Conservation (phyloP, 164 flowering plant genomes). For the Vitis riparia region DNA sequence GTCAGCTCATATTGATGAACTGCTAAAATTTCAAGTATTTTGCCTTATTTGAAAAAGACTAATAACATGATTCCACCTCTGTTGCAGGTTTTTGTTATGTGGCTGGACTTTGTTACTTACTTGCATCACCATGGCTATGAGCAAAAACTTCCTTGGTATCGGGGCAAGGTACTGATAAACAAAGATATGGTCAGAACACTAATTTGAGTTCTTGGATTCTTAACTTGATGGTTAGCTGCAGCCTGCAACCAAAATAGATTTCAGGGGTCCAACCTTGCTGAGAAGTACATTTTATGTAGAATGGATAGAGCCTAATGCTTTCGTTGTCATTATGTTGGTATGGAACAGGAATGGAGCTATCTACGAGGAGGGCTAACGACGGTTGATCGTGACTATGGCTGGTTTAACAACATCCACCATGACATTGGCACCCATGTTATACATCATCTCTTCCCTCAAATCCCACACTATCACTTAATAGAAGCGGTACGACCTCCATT, state of each 20-base stretch:
- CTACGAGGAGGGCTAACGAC: conserved; percentile 91
- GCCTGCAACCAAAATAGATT: too few species aligned
- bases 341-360: conserved; percentile 84
- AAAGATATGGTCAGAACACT: too few species aligned
- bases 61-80: not conserved
- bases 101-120: conserved; percentile 75
- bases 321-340: not conserved
- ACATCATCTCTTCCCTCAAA: conserved; percentile 73
- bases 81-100: conserved; percentile 54
- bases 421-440: conserved; percentile 44
- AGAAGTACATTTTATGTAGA: too few species aligned
- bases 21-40: not conserved
- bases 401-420: conserved; percentile 41
- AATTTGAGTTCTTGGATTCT: too few species aligned
- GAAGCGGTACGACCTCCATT: conserved; percentile 49
- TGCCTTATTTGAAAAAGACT: not conserved
- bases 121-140: conserved; percentile 80
- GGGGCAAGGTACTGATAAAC: conserved; percentile 53
- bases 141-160: conserved; percentile 72
- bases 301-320: too few species aligned
- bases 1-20: not conserved
- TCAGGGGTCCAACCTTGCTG: too few species aligned
- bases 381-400: conserved; percentile 43
- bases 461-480: conserved; percentile 67
- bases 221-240: too few species aligned